Conservation (phyloP, 2,329 filamentous ascomycete genomes). For the Lachnellula arida region DNA sequence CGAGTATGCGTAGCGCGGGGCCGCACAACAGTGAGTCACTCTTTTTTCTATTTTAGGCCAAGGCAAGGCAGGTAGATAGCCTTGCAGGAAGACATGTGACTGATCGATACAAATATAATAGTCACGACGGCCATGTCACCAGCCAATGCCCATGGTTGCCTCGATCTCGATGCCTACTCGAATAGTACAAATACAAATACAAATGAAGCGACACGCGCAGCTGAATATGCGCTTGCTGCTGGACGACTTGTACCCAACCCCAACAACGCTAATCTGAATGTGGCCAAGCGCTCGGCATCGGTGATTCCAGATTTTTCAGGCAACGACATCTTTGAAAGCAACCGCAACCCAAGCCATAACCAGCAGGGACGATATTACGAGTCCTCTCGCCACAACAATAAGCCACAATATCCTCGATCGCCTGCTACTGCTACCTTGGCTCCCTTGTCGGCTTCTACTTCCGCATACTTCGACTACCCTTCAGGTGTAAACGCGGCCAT, state of each 20-base stretch:
- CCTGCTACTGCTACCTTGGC: constrained; percentile 13
- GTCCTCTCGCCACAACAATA: constrained; percentile 7
- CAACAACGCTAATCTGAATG: constrained; percentile 3
- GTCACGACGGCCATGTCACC: constrained; percentile 7
- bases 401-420: constrained; percentile 1
- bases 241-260: not conserved
- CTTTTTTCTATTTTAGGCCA: constrained; percentile 1
- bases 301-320: constrained; percentile 7
- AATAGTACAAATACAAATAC: constrained; percentile 8
- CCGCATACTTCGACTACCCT: constrained; percentile 3
- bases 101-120: constrained; percentile 7
- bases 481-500: constrained; percentile 13
- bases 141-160: constrained; percentile 8
- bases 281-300: not conserved
- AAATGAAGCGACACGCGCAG: constrained; percentile 2
- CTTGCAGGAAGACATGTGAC: constrained; percentile 21
- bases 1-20: constrained; percentile 2
- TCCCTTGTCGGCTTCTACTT: not conserved
- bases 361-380: constrained; percentile 13
- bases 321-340: not conserved
- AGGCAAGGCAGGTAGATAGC: not conserved
- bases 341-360: not conserved
- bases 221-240: not conserved
- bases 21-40: constrained; percentile 17
- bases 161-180: not conserved